Conservation (phyloP, 306 rosid species). For the Rubus idaeus region DNA sequence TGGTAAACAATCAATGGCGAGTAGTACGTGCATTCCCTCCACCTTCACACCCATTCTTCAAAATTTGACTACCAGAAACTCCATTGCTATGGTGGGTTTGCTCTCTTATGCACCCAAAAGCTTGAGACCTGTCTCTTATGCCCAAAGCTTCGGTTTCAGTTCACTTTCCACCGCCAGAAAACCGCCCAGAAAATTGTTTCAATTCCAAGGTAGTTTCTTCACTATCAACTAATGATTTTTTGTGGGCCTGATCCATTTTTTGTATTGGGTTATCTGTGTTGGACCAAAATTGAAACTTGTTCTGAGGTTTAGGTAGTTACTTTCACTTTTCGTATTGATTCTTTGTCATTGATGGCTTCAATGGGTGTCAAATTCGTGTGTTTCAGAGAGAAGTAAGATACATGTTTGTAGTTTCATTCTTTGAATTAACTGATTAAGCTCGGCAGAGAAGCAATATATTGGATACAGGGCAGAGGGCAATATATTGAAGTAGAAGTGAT, state of each 20-base stretch:
- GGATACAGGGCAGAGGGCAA: constrained; percentile 12
- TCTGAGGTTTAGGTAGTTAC: not conserved
- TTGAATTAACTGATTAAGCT: not conserved
- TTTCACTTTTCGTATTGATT: not conserved
- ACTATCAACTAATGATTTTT: not conserved
- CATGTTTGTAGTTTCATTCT: not conserved
- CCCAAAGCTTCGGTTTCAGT: constrained; percentile 38
- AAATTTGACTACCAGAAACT: constrained; percentile 30
- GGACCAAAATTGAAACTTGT: not conserved
- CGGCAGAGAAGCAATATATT: not conserved
- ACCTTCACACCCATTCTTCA: constrained; percentile 43
- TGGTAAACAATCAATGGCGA: constrained; percentile 38
- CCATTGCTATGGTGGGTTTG: constrained; percentile 46
- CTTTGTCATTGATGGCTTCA: not conserved
- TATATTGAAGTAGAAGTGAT: no score
- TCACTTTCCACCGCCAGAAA: constrained; percentile 40
- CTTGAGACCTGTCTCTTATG: constrained; percentile 26
- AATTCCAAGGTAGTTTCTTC: constrained; percentile 60
- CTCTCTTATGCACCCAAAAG: constrained; percentile 44
- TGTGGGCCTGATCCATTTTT: not conserved
- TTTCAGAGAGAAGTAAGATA: not conserved
- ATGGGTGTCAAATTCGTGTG: not conserved
- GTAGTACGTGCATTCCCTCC: constrained; percentile 35
- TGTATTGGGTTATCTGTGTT: not conserved
- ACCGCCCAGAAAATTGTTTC: constrained; percentile 42